These are phyloP conservation scores for Senna tora DNA, from an alignment of 306 rosid species.

Conservation along the genomic window DNA sequence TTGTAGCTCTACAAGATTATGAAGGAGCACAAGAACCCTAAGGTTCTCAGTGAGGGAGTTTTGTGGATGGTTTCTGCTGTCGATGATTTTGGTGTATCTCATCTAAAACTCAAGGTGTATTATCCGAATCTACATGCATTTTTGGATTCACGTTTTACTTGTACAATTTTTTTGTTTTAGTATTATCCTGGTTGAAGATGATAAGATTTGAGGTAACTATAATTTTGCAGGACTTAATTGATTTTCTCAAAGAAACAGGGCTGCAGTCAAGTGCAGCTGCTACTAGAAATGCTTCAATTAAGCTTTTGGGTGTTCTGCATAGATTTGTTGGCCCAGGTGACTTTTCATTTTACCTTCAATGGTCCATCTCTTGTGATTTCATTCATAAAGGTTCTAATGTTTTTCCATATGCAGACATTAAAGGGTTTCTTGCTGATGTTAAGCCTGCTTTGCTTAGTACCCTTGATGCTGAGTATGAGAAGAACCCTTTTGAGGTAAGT, in stretches of 20 bases:
- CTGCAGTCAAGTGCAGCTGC: constrained; percentile 97
- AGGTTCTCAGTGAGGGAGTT: constrained; percentile 97
- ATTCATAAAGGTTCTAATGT: constrained; percentile 33
- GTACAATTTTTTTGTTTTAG: background rate
- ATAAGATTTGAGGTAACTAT: constrained; percentile 18
- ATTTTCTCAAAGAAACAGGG: constrained; percentile 93
- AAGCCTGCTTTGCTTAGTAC: constrained; percentile 98
- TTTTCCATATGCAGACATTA: constrained; percentile 69
- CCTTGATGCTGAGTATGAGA: constrained; percentile 90
- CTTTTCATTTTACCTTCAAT: constrained; percentile 27
- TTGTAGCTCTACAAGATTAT: constrained; percentile 84
- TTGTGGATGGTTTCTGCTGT: constrained; percentile 97
- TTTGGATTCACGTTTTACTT: background rate
- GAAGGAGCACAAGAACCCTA: constrained; percentile 99
- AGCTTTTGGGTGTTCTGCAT: constrained; percentile 89
- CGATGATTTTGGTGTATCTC: constrained; percentile 91
- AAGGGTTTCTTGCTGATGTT: constrained; percentile 91
- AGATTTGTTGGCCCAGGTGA: constrained; percentile 99
- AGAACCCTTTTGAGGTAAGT: constrained; percentile 88
- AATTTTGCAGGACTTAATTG: constrained; percentile 82
- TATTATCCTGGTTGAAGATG: constrained; percentile 11
- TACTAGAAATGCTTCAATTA: constrained; percentile 91
- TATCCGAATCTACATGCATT: constrained; percentile 5
- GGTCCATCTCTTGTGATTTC: constrained; percentile 13
- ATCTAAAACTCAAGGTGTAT: constrained; percentile 86